A percentile compares a stretch with the other conserved stretches of the same genome.
Evolutionary conservation across 495 filamentous ascomycete species (phyloP).

Genomic region (Jackrogersella multiformis): DNA sequence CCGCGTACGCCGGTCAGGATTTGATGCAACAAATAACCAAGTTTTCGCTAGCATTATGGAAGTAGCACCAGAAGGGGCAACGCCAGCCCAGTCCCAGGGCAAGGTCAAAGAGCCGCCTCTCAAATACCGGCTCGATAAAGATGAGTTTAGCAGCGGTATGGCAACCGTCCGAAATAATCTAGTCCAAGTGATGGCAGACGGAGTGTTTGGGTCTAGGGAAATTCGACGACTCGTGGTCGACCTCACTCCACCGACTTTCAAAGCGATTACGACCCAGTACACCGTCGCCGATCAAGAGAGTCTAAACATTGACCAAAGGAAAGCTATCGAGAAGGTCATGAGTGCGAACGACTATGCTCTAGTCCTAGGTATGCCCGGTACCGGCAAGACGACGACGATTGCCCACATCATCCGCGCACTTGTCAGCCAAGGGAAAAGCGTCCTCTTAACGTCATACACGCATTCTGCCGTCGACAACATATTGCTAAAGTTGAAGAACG

Average conservation of each 20-base stretch:
- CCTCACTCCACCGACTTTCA: conserved; percentile 75
- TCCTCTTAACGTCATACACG: conserved; percentile 93
- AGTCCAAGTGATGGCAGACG: conserved; percentile 87
- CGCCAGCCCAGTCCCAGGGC: conserved; percentile 57
- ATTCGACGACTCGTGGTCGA: conserved; percentile 83
- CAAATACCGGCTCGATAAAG: conserved; percentile 90
- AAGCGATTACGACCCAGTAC: conserved; percentile 67
- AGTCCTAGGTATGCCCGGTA: conserved; percentile 96
- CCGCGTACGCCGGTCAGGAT: conserved; percentile 75
- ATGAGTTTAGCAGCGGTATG: conserved; percentile 98
- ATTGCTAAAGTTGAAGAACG: conserved; percentile 83
- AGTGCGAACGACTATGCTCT: conserved; percentile 92
- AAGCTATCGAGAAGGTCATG: conserved; percentile 93
- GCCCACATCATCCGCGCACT: conserved; percentile 95
- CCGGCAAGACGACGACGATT: conserved; percentile 97
- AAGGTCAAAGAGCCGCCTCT: conserved; percentile 63
- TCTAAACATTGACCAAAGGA: conserved; percentile 86
- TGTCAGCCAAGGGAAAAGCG: conserved; percentile 87
- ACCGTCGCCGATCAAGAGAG: conserved; percentile 61
- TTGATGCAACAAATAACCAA: conserved; percentile 79
- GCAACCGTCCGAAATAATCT: conserved; percentile 93
- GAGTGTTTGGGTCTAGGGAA: conserved; percentile 72
- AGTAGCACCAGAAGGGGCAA: conserved; percentile 65
- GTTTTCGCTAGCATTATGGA: conserved; percentile 93
- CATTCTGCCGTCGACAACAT: conserved; percentile 99